Base-by-base conservation (phyloP, 2,329 filamentous ascomycete genomes). In the Iodosphaeria phyllophila region DNA sequence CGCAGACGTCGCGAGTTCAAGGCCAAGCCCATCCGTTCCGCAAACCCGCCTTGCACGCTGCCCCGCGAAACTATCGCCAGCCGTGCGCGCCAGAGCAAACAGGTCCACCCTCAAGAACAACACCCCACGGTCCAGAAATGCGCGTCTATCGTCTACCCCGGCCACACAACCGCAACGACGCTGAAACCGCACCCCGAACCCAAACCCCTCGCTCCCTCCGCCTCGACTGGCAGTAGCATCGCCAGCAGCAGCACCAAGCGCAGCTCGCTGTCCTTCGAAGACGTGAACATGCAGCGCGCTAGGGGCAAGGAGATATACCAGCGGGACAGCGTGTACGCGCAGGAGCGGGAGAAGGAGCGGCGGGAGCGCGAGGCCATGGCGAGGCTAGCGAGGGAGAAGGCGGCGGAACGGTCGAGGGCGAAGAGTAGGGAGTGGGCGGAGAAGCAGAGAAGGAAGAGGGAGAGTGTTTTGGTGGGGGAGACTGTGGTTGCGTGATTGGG, bases 371-470 rank as follows among this genome's bases (percentile, higher is more conserved):
- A 73, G 35, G 43, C 48, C 23, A 50, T 54, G 18, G 58, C 66
- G 9, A 65, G 59, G 37, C 38, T 51, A 27, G 66, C 67, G 6
- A 53, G 69, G 22, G 59, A 68, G 35, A 53, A 68, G 36, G 69
- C 69, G 13, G 67, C 69, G 7, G 66, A 74, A 43, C 55, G 62
- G 37, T 67, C 64, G 27, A 56, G 68, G 27, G 52, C 56, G 40
- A 55, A 62, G 30, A 65, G 65, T 34, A 57, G 66, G 17, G 62
- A 70, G 35, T 73, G 68, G 66, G 66, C 66, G 8, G 64, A 70
- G 40, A 68, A 60, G 45, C 60, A 64, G 39, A 52, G 52, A 18
- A 49, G 43, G 11, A 60, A 54, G 38, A 22, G 21, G 22, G 23
- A 24, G 13, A 26, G 21, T 15, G 20, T 12, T 21, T 3, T 13